Evolutionary conservation across 2,329 filamentous ascomycete genomes (phyloP).

Genomic region (Beauveria pseudobassiana): DNA sequence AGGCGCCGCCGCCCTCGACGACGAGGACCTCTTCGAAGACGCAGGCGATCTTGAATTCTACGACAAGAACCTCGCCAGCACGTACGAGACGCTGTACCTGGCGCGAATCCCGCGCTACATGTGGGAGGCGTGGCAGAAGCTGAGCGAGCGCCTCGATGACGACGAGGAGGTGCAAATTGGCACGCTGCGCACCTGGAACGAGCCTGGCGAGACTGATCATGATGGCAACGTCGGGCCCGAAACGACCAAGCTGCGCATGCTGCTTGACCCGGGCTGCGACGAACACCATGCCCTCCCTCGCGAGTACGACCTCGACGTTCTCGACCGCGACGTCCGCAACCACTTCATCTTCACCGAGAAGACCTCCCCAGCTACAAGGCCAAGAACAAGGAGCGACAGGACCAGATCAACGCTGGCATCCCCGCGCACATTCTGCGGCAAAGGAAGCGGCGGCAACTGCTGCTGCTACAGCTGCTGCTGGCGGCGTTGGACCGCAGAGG

Average conservation of each 20-base stretch:
- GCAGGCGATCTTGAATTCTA: conserved; percentile 52
- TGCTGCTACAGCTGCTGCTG: conserved; percentile 7
- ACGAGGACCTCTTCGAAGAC: conserved; percentile 62
- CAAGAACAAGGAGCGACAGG: conserved; percentile 45
- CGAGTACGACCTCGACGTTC: conserved; percentile 76
- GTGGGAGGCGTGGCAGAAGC: conserved; percentile 66
- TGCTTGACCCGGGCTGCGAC: conserved; percentile 56
- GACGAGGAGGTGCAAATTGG: conserved; percentile 78
- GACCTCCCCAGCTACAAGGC: conserved; percentile 58
- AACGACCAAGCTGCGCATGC: conserved; percentile 46
- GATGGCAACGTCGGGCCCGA: conserved; percentile 20
- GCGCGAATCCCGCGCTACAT: conserved; percentile 72
- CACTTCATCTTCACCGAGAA: conserved; percentile 92
- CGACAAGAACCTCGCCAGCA: conserved; percentile 32
- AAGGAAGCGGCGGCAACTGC: conserved; percentile 17
- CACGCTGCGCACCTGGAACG: conserved; percentile 56
- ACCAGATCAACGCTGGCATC: conserved; percentile 50
- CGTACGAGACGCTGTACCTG: conserved; percentile 53
- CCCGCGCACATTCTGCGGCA: conserved; percentile 47
- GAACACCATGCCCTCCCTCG: conserved; percentile 72
- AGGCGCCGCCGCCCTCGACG: conserved; percentile 41
- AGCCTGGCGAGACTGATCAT: conserved; percentile 45
- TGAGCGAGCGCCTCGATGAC: conserved; percentile 56
- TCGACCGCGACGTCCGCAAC: conserved; percentile 59
- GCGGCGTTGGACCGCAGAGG: conserved; percentile 32